Percentiles rank a stretch among this genome's conserved stretches.
Conservation (phyloP, 139 green algal genomes). For the Mesotaenium endlicherianum region DNA sequence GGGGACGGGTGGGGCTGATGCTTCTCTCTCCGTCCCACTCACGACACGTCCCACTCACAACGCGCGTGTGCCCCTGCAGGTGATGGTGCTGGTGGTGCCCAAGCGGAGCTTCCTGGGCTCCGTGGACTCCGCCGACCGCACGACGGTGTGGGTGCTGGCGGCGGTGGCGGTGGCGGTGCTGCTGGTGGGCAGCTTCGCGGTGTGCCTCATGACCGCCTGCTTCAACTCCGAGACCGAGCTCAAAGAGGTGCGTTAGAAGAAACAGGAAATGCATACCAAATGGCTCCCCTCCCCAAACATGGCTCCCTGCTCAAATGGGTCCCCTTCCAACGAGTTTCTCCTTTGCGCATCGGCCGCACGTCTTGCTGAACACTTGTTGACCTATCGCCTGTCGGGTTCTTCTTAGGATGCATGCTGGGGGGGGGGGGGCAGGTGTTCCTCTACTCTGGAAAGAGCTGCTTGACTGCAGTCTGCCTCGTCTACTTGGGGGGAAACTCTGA, state of each 20-base stretch:
- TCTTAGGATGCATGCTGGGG: too few species aligned
- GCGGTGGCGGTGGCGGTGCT: not conserved
- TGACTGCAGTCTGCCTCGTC: not conserved
- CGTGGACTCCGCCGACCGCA: not conserved
- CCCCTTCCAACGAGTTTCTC: not conserved
- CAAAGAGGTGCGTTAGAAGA: not conserved
- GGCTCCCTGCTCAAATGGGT: not conserved
- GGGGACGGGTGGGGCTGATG: too few species aligned
- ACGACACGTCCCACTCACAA: too few species aligned
- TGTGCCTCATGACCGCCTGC: not conserved
- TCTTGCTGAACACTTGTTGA: too few species aligned
- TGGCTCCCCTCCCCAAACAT: not conserved
- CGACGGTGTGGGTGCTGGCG: not conserved
- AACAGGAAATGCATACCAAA: not conserved
- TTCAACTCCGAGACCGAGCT: constrained; percentile 2
- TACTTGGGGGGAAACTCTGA: not conserved
- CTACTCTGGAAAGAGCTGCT: not conserved
- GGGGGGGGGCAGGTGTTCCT: too few species aligned
- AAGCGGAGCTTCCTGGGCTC: not conserved
- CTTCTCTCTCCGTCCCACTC: too few species aligned
- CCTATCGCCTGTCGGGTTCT: too few species aligned
- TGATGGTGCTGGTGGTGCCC: not conserved
- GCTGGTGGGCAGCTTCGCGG: not conserved
- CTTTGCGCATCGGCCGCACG: too few species aligned
- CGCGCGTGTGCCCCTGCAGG: too few species aligned